Base-by-base conservation (phyloP, 2,329 filamentous ascomycete species). In the Cytospora mali region DNA sequence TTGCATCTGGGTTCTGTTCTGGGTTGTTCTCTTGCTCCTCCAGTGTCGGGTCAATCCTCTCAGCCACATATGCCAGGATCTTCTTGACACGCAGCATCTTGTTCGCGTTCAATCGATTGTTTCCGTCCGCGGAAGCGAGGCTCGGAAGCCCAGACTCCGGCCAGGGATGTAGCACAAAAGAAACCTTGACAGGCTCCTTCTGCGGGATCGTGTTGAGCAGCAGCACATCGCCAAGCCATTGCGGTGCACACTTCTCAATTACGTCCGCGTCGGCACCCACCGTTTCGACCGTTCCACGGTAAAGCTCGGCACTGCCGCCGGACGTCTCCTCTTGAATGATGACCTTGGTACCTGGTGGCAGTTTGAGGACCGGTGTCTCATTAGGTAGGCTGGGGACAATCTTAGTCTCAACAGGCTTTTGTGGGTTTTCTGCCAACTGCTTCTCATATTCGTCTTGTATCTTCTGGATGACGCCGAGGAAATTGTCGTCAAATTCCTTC, bases 171-270 rank as follows among this genome's bases (percentile, higher is more conserved):
- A 99, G 81, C 18, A 97, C 85, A 71, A 99, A 99, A 4, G 92
- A 93, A n/a, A 98, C 88, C 81, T 99, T 99, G 69, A 94, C 86
- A 1, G 93, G 88, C n/a, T 98, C 95, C 78, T 98, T 98, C 64
- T 83, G 77, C 0, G 93, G 92, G 10, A 92, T 86, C 72, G 86
- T 84, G 73, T 97, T 97, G 80, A 92, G 73, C 53, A 99, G 79
- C 16, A 99, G 80, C 39, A 97, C 84, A 67, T 98, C 93, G 16
- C 91, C 93, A 7, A 99, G 81, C 95, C 95, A 99, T 80, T 91
- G 89, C 1, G 95, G 94, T 6, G 90, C 93, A 48, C 89, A 86
- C 71, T 92, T 90, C 77, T 98, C 93, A 58, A 99, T 89, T 23
- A 89, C 78, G 74, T 96, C 92, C 23, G 88, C 89, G 69, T 96